Evolutionary conservation across 129 eudicot species (phyloP).

Genomic region (Centaurea solstitialis): DNA sequence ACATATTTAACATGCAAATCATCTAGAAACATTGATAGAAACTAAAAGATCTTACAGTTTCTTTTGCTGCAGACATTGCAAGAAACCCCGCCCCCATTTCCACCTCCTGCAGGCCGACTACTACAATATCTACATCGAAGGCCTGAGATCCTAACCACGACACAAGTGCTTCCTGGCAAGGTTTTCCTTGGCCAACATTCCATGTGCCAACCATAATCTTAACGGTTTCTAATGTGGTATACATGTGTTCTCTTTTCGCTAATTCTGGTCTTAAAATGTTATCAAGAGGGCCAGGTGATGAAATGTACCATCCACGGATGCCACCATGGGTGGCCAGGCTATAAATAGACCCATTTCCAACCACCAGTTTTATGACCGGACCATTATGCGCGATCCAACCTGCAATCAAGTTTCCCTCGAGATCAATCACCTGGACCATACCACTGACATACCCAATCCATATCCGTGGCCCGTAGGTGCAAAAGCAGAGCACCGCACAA

Average conservation of each 20-base stretch:
- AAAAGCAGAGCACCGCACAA: slow-evolving; percentile 78
- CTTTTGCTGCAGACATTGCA: slow-evolving; percentile 99
- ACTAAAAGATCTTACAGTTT: slow-evolving; percentile 65
- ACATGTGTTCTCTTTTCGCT: slow-evolving; percentile 64
- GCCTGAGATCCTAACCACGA: slow-evolving; percentile 81
- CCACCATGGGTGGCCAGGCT: slow-evolving; percentile 99
- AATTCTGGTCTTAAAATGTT: slow-evolving; percentile 58
- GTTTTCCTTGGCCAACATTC: slow-evolving; percentile 95
- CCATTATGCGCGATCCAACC: slow-evolving; percentile 94
- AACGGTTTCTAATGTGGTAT: slow-evolving; percentile 63
- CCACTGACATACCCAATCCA: slow-evolving; percentile 97
- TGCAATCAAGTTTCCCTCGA: slow-evolving; percentile 72
- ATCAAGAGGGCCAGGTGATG: slow-evolving; percentile 94
- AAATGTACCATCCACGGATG: slow-evolving; percentile 86
- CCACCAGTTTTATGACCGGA: slow-evolving; percentile 78
- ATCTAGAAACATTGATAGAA: slow-evolving; percentile 2
- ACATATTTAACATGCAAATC: background rate
- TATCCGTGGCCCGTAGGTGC: slow-evolving; percentile 70
- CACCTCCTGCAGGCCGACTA: slow-evolving; percentile 94
- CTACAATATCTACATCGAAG: slow-evolving; percentile 79
- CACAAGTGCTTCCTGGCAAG: slow-evolving; percentile 74
- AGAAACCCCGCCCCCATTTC: slow-evolving; percentile 99
- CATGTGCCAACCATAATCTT: slow-evolving; percentile 85
- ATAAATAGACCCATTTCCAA: slow-evolving; percentile 62
- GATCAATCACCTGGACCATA: slow-evolving; percentile 76